Conservation (phyloP, 2,329 filamentous ascomycete genomes). For the Fusarium luffae region DNA sequence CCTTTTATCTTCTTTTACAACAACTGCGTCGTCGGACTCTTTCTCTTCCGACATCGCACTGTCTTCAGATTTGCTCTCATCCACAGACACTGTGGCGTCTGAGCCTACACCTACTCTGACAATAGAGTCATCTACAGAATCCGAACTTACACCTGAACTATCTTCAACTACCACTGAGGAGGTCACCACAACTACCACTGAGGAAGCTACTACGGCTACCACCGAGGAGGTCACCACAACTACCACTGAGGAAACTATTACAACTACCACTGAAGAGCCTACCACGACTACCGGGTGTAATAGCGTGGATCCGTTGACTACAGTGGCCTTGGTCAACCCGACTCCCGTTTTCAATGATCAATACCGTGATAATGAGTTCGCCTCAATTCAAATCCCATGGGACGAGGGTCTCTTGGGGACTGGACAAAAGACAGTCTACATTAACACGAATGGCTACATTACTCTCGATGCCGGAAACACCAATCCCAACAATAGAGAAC, state of each 20-base stretch:
- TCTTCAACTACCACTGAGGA: too few relatives aligned
- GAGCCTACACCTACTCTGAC: neutral
- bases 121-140: neutral
- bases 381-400: too few relatives aligned
- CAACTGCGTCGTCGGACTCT: neutral
- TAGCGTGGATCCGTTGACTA: neutral
- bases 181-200: too few relatives aligned
- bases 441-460: too few relatives aligned
- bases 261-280: too few relatives aligned
- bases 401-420: too few relatives aligned
- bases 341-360: neutral
- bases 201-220: too few relatives aligned
- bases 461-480: too few relatives aligned
- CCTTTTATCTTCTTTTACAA: neutral
- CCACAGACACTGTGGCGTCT: fast-evolving
- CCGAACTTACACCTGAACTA: fast-evolving
- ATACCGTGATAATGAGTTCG: too few relatives aligned
- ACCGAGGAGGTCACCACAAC: fast-evolving
- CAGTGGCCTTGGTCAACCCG: neutral
- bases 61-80: neutral
- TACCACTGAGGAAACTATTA: too few relatives aligned
- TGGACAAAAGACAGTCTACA: too few relatives aligned
- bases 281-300: neutral
- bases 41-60: fast-evolving
- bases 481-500: too few relatives aligned